Evolutionary conservation across 176 grass and related monocot genomes (phyloP).

Genomic region (Elymus sibiricus): DNA sequence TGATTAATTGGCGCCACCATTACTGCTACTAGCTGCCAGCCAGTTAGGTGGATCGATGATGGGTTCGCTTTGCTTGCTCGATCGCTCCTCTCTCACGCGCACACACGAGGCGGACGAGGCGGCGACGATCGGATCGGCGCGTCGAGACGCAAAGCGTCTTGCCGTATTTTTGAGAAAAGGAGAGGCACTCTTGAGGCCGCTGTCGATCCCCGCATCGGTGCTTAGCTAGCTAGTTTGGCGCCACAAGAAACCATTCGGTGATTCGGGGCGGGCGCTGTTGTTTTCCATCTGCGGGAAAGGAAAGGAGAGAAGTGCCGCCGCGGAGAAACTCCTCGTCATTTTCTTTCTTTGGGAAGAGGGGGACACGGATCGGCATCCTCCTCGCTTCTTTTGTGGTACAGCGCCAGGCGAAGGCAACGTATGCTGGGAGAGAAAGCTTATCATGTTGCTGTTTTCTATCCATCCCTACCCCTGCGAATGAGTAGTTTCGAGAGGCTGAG

Average conservation of each 20-base stretch:
- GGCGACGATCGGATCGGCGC: not conserved
- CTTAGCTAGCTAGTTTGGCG: not conserved
- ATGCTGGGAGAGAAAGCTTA: not conserved
- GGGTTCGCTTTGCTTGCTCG: not conserved
- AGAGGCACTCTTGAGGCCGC: not conserved
- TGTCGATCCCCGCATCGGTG: not conserved
- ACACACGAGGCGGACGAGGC: not conserved
- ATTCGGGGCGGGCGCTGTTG: not conserved
- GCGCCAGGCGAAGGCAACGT: not conserved
- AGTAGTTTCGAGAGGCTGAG: too few species aligned
- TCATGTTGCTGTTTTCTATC: not conserved
- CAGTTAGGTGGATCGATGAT: slow-evolving; percentile 2
- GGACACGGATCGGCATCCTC: not conserved
- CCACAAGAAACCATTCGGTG: not conserved
- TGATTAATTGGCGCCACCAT: slow-evolving; percentile 23
- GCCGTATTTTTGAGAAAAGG: not conserved
- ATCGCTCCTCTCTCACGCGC: not conserved
- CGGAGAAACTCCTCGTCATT: slow-evolving; percentile 11
- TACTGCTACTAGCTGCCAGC: not conserved
- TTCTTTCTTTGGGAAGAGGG: slow-evolving; percentile 15
- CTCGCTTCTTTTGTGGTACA: not conserved
- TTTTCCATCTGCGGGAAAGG: slow-evolving; percentile 22
- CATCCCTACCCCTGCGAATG: too few species aligned
- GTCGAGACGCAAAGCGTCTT: not conserved
- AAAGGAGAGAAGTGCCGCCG: not conserved